Base-by-base conservation (phyloP, 352 stramenopile species). In the Hyaloperonospora arabidopsidis region DNA sequence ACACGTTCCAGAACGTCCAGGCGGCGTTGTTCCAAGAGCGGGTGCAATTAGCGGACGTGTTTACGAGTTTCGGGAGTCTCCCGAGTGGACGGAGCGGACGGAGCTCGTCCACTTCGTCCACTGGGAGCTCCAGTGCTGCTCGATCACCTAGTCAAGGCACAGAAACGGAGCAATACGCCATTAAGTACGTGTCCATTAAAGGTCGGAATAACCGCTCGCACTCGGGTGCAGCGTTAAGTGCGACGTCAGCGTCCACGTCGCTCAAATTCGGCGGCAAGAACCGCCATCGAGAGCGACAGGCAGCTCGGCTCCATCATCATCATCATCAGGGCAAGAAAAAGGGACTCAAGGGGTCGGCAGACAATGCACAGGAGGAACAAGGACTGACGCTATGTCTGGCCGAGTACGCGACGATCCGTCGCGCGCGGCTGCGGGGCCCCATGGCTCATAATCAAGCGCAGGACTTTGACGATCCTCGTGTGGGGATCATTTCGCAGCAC, bases 401-500 rank as follows among this genome's bases (percentile, higher is more conserved):
- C 10, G 77, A 87, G 62, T 87, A 87, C 60, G 63, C 77, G 14
- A 84, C 77, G 13, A 74, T 87, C 53, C 68, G 75, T 1, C 61
- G 55, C 8, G 75, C 72, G 22, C 57, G 78, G 13, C 53, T 72
- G 22, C 65, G 68, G 23, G 57, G 51, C n/a, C 56, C 57, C n/a
- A 67, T 59, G 40, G 52, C 56, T 14, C 45, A 68, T 41, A 67
- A 65, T 36, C 52, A 65, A 25, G 59, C 54, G 1, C 63, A 68
- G 45, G 63, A 71, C n/a, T 57, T 68, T 21, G 63, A 65, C 12
- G 74, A 87, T 53, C 58, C 76, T 12, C 77, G 77, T 2, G 58
- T 87, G 12, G 77, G 77, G 4, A 83, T 87, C 63, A 77, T 87
- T 50, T 76, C 74, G 56, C 70, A 72, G 22, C 75, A 87, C 47